These are phyloP conservation scores for Podaxis sp. DNA, from an alignment of 768 basidiomycete species.

Conservation along the genomic window DNA sequence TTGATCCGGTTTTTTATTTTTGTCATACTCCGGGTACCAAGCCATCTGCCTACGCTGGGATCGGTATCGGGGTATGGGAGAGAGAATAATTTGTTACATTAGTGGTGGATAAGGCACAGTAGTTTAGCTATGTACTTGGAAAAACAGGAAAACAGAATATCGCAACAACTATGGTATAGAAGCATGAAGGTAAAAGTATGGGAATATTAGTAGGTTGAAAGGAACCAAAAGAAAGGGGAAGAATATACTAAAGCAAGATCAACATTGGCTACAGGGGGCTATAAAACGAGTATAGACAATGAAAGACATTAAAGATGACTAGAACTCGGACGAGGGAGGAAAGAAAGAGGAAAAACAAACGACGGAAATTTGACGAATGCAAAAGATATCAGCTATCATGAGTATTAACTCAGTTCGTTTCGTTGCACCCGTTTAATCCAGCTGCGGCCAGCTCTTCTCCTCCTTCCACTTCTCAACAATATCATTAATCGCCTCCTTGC, in stretches of 20 bases:
- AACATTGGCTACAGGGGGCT: neutral
- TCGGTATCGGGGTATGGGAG: neutral
- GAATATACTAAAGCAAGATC: neutral
- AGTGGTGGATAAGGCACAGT: constrained; percentile 1
- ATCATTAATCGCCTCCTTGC: constrained; percentile 59
- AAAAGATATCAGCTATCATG: constrained; percentile 12
- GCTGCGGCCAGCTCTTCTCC: constrained; percentile 60
- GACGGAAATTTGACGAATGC: neutral
- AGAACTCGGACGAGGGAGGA: neutral
- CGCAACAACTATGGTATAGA: constrained; percentile 13
- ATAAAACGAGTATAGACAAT: neutral
- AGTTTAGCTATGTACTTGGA: neutral
- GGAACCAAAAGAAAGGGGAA: neutral
- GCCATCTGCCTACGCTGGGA: too few species aligned
- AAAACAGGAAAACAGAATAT: neutral
- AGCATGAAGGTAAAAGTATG: neutral
- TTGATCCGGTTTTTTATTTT: neutral
- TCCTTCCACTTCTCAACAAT: constrained; percentile 79
- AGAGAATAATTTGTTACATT: neutral
- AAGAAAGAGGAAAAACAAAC: neutral
- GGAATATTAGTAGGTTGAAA: constrained; percentile 1
- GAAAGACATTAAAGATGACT: constrained; percentile 1
- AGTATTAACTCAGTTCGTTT: neutral
- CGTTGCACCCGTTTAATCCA: constrained; percentile 22
- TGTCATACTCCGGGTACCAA: neutral